A percentile compares a stretch with the other conserved stretches of the same genome.
phyloP scores from a whole-genome alignment of 257 asterid genomes.

The Solanum habrochaites region DNA sequence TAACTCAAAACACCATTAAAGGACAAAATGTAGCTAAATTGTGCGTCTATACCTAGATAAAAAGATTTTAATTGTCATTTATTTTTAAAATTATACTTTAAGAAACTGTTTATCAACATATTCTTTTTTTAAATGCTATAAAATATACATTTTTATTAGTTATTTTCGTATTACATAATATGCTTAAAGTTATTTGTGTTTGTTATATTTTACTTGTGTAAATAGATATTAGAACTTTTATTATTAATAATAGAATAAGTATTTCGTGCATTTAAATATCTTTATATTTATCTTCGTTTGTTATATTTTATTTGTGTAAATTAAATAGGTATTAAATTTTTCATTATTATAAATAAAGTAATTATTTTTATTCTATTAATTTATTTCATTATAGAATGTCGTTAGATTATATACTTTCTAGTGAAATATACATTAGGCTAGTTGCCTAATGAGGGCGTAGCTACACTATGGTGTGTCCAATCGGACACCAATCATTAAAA shows the following conservation, averaged over 20 bases:
- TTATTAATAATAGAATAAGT: too few species aligned
- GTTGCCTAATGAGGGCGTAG: not conserved
- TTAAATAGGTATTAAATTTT: too few species aligned
- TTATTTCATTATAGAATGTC: not conserved
- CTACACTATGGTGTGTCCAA: too few species aligned
- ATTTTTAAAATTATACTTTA: too few species aligned
- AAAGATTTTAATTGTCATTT: not conserved
- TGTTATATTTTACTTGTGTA: not conserved
- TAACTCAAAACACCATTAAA: too few species aligned
- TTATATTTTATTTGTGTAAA: too few species aligned
- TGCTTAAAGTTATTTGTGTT: not conserved
- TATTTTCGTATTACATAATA: too few species aligned
- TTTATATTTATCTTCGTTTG: too few species aligned
- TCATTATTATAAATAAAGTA: not conserved
- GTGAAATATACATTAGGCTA: not conserved
- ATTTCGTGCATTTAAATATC: not conserved
- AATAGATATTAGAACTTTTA: not conserved
- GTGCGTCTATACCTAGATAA: not conserved
- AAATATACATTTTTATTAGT: too few species aligned
- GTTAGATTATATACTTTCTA: not conserved
- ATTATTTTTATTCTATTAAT: not conserved
- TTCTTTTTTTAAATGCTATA: too few species aligned
- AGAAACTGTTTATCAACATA: not conserved
- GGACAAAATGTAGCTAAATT: too few species aligned
- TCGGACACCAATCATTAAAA: fast-evolving